A percentile compares a stretch with the other conserved stretches of the same genome.
Conservation (phyloP, 2,329 filamentous ascomycete species). For the Stagonosporopsis vannaccii region DNA sequence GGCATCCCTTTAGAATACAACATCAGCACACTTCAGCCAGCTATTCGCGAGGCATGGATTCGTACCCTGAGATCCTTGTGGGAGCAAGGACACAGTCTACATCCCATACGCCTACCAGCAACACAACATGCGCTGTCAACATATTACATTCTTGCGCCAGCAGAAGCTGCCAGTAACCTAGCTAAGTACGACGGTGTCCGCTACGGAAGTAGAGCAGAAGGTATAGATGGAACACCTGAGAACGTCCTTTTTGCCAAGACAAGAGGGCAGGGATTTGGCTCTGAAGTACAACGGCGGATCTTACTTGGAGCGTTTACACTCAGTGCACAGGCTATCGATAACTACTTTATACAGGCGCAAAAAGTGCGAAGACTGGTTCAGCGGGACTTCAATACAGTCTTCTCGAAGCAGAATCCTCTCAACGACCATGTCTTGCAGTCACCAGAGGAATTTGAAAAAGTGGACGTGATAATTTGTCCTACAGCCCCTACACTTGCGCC, state of each 20-base stretch:
- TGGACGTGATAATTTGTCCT: constrained; percentile 88
- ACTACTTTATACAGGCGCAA: constrained; percentile 96
- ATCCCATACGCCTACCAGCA: constrained; percentile 79
- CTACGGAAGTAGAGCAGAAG: constrained; percentile 71
- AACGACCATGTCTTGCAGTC: constrained; percentile 50
- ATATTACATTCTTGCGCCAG: constrained; percentile 94
- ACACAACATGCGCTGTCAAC: constrained; percentile 87
- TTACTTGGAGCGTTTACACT: constrained; percentile 89
- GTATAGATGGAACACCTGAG: constrained; percentile 65
- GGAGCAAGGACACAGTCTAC: constrained; percentile 71
- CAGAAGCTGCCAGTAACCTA: constrained; percentile 94
- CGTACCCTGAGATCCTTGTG: constrained; percentile 67
- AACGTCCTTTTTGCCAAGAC: constrained; percentile 71
- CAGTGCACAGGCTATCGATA: constrained; percentile 89
- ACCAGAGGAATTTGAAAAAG: constrained; percentile 63
- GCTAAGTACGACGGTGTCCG: constrained; percentile 98
- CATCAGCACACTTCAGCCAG: constrained; percentile 76
- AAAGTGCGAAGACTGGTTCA: constrained; percentile 84
- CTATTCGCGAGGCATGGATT: constrained; percentile 75
- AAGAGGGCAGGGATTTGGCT: constrained; percentile 77
- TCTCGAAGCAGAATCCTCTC: constrained; percentile 74
- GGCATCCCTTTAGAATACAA: constrained; percentile 82
- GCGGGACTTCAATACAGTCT: constrained; percentile 83
- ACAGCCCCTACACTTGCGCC: constrained; percentile 83
- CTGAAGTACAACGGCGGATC: constrained; percentile 86